A percentile compares a stretch with the other conserved stretches of the same genome.
Conservation (phyloP, 2,329 filamentous ascomycete genomes). For the Botrytis medusae region DNA sequence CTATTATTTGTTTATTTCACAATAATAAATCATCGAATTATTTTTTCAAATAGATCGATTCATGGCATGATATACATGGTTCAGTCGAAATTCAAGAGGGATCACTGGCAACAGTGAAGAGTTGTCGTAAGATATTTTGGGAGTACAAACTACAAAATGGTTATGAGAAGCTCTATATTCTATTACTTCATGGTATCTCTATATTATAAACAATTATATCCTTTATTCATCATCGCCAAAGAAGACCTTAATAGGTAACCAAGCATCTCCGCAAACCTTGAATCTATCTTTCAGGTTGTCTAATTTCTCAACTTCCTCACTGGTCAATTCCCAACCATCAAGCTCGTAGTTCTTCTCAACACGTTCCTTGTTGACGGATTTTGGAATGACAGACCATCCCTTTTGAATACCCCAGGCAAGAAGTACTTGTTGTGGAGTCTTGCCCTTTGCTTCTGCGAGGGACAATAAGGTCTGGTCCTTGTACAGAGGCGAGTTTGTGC, state of each 20-base stretch:
- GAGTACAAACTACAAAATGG: background rate
- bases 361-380: constrained; percentile 71
- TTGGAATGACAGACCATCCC: constrained; percentile 82
- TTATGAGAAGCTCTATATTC: constrained; percentile 6
- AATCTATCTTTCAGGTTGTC: constrained; percentile 54
- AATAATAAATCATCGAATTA: background rate
- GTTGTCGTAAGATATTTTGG: background rate
- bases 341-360: constrained; percentile 76
- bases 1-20: background rate
- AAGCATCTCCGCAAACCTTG: constrained; percentile 76
- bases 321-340: constrained; percentile 70
- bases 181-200: constrained; percentile 21
- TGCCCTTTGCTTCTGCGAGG: constrained; percentile 65
- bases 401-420: constrained; percentile 79
- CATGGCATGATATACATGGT: too few relatives aligned
- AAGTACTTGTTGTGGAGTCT: constrained; percentile 73
- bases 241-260: constrained; percentile 77
- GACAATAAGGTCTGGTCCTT: constrained; percentile 62
- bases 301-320: constrained; percentile 70
- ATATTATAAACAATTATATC: constrained; percentile 44
- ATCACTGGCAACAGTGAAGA: background rate
- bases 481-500: constrained; percentile 67
- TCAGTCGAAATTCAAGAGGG: background rate
- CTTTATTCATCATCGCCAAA: constrained; percentile 71
- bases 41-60: background rate